Conservation (phyloP, 208 protist genomes). For the Leishmania martiniquensis region DNA sequence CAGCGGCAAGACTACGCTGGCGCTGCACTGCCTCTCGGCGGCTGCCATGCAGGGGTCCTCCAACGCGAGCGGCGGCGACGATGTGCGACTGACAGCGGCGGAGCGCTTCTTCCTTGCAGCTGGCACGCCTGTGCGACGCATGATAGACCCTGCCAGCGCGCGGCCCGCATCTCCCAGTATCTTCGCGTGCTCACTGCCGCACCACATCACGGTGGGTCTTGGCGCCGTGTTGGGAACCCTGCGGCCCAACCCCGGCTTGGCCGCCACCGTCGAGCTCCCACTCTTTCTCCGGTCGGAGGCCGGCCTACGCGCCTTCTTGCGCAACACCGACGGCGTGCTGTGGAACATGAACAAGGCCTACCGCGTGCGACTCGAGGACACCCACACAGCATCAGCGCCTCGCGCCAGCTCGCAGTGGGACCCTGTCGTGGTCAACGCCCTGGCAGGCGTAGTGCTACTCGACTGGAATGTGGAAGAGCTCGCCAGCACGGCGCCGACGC, state of each 20-base stretch:
- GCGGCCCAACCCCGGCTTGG: constrained; percentile 54
- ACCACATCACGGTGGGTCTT: constrained; percentile 47
- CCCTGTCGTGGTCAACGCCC: constrained; percentile 37
- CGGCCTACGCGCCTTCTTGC: constrained; percentile 34
- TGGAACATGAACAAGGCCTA: constrained; percentile 60
- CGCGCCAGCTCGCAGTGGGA: constrained; percentile 27
- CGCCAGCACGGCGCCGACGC: background rate
- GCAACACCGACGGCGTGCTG: constrained; percentile 50
- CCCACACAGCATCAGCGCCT: background rate
- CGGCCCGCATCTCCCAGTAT: background rate
- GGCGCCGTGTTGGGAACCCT: constrained; percentile 73
- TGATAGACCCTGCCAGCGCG: constrained; percentile 9
- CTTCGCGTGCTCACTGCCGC: constrained; percentile 38
- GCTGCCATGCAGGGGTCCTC: background rate
- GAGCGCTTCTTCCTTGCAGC: constrained; percentile 58
- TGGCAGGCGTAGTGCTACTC: constrained; percentile 62
- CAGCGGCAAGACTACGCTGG: constrained; percentile 79
- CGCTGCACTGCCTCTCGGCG: constrained; percentile 63
- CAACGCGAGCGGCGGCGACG: background rate
- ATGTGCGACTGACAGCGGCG: constrained; percentile 47
- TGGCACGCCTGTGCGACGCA: constrained; percentile 24
- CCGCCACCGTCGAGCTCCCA: constrained; percentile 11
- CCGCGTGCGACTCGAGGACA: constrained; percentile 42
- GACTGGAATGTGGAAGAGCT: constrained; percentile 53
- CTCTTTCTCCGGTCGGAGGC: constrained; percentile 16